Conservation (phyloP, 495 filamentous ascomycete genomes). For the Xanthoparmelia taractica region DNA sequence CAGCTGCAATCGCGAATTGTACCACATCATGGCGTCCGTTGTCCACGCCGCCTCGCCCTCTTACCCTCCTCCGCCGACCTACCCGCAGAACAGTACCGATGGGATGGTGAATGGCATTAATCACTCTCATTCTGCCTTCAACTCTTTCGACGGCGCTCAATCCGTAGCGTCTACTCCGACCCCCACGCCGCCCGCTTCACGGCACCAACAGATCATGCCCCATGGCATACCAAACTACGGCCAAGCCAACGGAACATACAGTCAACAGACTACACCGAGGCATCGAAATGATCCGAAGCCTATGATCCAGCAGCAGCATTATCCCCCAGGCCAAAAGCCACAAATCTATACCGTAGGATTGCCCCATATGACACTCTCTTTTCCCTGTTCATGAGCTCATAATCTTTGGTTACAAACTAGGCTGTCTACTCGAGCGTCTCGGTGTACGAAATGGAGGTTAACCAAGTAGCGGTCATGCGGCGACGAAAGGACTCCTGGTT, state of each 20-base stretch:
- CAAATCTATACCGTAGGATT: conserved; percentile 68
- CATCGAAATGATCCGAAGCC: conserved; percentile 46
- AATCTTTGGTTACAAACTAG: conserved; percentile 36
- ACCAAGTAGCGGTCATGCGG: conserved; percentile 86
- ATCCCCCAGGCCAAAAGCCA: conserved; percentile 51
- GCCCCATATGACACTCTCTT: conserved; percentile 25
- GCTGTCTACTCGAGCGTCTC: conserved; percentile 90
- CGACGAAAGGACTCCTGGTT: conserved; percentile 86
- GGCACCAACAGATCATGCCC: conserved; percentile 39
- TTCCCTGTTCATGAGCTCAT: conserved; percentile 5
- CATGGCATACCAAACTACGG: conserved; percentile 39
- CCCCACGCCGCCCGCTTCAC: conserved; percentile 44
- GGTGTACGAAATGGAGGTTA: conserved; percentile 97
- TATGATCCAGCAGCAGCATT: conserved; percentile 40
- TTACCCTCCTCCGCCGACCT: conserved; percentile 38
- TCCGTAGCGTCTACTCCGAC: conserved; percentile 48
- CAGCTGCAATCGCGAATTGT: conserved; percentile 17
- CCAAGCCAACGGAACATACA: conserved; percentile 31
- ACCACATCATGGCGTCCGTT: conserved; percentile 34
- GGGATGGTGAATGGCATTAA: conserved; percentile 36
- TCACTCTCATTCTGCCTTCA: conserved; percentile 41
- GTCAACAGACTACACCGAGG: conserved; percentile 35
- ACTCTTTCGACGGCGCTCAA: conserved; percentile 45
- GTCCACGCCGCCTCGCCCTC: conserved; percentile 35
- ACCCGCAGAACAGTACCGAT: conserved; percentile 39